These are phyloP conservation scores for Tolypocladium sp. DNA, from an alignment of 2,329 filamentous ascomycete genomes.

Conservation along the genomic window DNA sequence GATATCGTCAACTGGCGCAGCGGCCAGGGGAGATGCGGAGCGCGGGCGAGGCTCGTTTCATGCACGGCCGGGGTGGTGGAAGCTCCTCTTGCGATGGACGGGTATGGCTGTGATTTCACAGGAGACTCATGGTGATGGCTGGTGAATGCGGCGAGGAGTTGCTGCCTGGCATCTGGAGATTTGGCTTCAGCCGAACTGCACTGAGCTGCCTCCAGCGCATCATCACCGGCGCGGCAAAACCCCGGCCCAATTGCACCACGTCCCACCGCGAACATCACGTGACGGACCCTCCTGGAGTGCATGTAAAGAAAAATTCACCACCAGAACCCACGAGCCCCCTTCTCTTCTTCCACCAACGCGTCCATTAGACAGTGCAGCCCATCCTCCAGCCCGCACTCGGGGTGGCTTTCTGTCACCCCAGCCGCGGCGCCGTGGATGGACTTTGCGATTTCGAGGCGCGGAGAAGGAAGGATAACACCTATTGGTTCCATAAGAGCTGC, in stretches of 20 bases:
- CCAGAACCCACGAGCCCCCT: conserved; percentile 7
- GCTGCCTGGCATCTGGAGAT: neutral
- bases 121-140: neutral
- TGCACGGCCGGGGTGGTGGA: neutral
- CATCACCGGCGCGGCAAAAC: neutral
- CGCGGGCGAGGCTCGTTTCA: neutral
- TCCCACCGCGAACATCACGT: conserved; percentile 3
- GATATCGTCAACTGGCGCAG: conserved; percentile 5
- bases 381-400: conserved; percentile 49
- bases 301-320: conserved; percentile 1
- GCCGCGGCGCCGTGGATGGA: conserved; percentile 53
- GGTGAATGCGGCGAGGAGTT: neutral
- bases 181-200: neutral
- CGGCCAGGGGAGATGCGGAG: conserved; percentile 10
- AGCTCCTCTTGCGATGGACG: neutral
- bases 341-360: conserved; percentile 51
- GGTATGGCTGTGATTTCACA: neutral
- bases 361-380: conserved; percentile 82
- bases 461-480: conserved; percentile 33
- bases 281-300: neutral
- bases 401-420: conserved; percentile 59
- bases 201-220: neutral
- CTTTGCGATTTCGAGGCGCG: conserved; percentile 50
- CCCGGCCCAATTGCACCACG: neutral
- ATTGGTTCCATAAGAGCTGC: conserved; percentile 50